Evolutionary conservation across 2,329 filamentous ascomycete genomes (phyloP).

Genomic region (Coleophoma eucalyptorum): DNA sequence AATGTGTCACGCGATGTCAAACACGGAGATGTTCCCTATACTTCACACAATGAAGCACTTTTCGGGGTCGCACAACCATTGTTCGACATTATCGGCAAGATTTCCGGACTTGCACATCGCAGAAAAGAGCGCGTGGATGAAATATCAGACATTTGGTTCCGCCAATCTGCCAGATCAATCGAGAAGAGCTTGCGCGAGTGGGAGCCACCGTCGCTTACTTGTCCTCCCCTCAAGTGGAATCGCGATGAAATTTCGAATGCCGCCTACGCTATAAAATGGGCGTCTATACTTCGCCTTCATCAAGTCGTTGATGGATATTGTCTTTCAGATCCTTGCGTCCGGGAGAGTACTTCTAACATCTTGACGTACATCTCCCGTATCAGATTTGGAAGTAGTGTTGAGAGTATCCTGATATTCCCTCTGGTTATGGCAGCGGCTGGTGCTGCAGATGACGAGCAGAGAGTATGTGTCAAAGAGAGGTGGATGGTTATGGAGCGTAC

Average conservation of each 20-base stretch:
- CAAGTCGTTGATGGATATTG: slow-evolving; percentile 6
- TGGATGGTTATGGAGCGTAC: slow-evolving; percentile 40
- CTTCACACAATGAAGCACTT: slow-evolving; percentile 18
- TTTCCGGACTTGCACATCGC: neutral
- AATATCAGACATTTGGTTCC: neutral
- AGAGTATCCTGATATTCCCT: slow-evolving; percentile 4
- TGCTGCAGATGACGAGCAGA: slow-evolving; percentile 24
- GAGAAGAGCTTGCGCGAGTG: neutral
- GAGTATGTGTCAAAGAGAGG: slow-evolving; percentile 34
- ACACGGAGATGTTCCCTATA: neutral
- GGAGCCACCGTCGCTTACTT: neutral
- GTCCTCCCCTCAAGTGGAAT: neutral
- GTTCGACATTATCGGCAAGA: slow-evolving; percentile 4
- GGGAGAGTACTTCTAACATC: neutral
- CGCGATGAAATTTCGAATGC: slow-evolving; percentile 1
- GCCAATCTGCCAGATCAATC: neutral
- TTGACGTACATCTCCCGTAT: slow-evolving; percentile 3
- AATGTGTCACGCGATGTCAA: no score
- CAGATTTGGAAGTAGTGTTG: slow-evolving; percentile 3
- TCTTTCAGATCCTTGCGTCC: neutral
- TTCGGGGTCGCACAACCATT: slow-evolving; percentile 2
- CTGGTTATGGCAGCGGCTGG: slow-evolving; percentile 5
- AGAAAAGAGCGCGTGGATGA: neutral
- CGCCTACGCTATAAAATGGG: slow-evolving; percentile 7
- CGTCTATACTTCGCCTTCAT: slow-evolving; percentile 4